A percentile compares a stretch with the other conserved stretches of the same genome.
phyloP scores from a whole-genome alignment of 164 flowering plant species.

The Vitis labrusca region DNA sequence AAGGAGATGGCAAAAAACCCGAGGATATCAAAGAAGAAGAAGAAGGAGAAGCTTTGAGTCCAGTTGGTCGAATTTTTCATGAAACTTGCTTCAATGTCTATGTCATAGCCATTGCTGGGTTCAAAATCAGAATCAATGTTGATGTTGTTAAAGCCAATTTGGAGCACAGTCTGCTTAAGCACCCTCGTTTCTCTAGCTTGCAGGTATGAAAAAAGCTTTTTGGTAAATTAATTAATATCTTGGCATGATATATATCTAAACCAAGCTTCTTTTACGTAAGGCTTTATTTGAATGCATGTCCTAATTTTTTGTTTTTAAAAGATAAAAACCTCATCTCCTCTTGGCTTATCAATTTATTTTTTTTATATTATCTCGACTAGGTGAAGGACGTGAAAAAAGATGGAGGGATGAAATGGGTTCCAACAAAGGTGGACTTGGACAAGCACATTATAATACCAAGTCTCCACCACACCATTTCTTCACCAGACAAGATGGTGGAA shows the following conservation, averaged over 20 bases:
- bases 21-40: background rate
- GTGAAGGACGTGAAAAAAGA: slow-evolving; percentile 28
- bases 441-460: slow-evolving; percentile 45
- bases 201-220: slow-evolving; percentile 26
- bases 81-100: slow-evolving; percentile 37
- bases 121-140: slow-evolving; percentile 27
- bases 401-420: slow-evolving; percentile 42
- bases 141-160: slow-evolving; percentile 26
- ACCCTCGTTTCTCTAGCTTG: slow-evolving; percentile 56
- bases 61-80: slow-evolving; percentile 43
- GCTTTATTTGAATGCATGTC: too few relatives aligned
- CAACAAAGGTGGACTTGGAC: slow-evolving; percentile 39
- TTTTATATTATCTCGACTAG: slow-evolving; percentile 10
- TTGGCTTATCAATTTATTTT: too few relatives aligned
- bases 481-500: slow-evolving; percentile 49
- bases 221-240: too few relatives aligned
- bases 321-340: too few relatives aligned
- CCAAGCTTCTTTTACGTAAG: too few relatives aligned
- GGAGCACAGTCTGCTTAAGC: slow-evolving; percentile 25
- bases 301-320: too few relatives aligned
- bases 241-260: too few relatives aligned
- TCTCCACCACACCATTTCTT: slow-evolving; percentile 23
- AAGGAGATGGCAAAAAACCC: background rate
- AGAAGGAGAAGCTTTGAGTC: slow-evolving; percentile 46
- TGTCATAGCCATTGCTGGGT: slow-evolving; percentile 47